Conservation (phyloP, 2,329 filamentous ascomycete species). For the Ploettnerulaceae sp. region DNA sequence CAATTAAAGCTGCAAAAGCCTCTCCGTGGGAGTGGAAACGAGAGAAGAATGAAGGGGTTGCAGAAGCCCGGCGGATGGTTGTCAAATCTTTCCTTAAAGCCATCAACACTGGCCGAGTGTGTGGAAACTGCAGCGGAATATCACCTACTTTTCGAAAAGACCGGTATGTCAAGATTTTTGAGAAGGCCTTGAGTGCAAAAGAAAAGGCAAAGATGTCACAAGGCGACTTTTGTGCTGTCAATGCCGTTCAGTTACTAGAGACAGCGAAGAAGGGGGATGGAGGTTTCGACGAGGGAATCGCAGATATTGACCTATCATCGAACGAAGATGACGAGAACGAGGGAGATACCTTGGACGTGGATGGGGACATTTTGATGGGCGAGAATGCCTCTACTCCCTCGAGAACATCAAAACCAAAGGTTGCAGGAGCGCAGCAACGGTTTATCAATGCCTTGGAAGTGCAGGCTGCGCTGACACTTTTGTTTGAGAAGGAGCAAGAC, state of each 20-base stretch:
- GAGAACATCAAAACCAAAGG: conserved; percentile 38
- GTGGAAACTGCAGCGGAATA: conserved; percentile 61
- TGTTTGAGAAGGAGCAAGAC: conserved; percentile 86
- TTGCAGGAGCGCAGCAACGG: conserved; percentile 49
- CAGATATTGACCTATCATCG: conserved; percentile 54
- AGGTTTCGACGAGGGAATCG: conserved; percentile 60
- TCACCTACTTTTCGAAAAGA: conserved; percentile 86
- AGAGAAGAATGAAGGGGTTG: conserved; percentile 76
- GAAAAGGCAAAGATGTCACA: conserved; percentile 74
- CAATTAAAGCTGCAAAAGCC: conserved; percentile 54
- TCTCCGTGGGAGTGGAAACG: conserved; percentile 40
- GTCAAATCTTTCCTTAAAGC: conserved; percentile 77
- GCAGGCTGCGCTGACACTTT: conserved; percentile 65
- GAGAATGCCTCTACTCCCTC: conserved; percentile 39
- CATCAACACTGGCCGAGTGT: conserved; percentile 65
- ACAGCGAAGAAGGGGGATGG: conserved; percentile 36
- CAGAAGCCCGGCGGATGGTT: conserved; percentile 68
- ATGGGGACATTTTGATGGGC: conserved; percentile 55
- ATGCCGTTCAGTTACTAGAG: conserved; percentile 36
- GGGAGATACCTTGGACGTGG: conserved; percentile 46
- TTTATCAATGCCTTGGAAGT: conserved; percentile 84
- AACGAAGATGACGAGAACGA: conserved; percentile 42
- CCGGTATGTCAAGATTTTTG: conserved; percentile 87
- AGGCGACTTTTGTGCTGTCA: conserved; percentile 47
- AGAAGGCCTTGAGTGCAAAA: conserved; percentile 70